Conservation (phyloP, 257 asterid species). For the Asclepias syriaca region DNA sequence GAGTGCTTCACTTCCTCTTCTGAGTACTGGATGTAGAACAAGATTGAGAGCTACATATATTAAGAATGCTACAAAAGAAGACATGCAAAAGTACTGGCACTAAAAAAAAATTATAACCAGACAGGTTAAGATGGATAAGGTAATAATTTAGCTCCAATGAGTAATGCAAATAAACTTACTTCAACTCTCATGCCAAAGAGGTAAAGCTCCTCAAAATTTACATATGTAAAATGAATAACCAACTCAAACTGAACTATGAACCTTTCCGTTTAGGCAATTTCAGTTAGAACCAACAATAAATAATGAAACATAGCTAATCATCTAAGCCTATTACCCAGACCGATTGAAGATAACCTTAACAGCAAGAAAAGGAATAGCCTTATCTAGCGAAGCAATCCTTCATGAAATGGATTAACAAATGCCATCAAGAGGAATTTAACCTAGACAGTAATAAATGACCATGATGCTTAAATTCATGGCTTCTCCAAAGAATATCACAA, state of each 20-base stretch:
- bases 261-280: neutral
- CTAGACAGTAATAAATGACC: neutral
- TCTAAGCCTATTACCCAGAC: neutral
- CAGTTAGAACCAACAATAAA: neutral
- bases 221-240: neutral
- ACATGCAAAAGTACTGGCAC: neutral
- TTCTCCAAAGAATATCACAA: neutral
- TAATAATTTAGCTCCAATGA: neutral
- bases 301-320: neutral
- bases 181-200: neutral
- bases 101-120: neutral
- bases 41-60: conserved; percentile 27
- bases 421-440: neutral
- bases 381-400: neutral
- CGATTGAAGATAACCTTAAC: neutral
- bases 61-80: conserved; percentile 2
- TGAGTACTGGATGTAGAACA: conserved; percentile 52
- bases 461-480: neutral
- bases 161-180: neutral
- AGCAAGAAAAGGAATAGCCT: neutral
- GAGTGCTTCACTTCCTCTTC: conserved; percentile 87
- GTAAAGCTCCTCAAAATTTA: neutral
- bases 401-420: neutral
- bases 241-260: neutral
- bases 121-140: neutral